Conservation (phyloP, 768 basidiomycete genomes). For the Boletus rubescentipes region DNA sequence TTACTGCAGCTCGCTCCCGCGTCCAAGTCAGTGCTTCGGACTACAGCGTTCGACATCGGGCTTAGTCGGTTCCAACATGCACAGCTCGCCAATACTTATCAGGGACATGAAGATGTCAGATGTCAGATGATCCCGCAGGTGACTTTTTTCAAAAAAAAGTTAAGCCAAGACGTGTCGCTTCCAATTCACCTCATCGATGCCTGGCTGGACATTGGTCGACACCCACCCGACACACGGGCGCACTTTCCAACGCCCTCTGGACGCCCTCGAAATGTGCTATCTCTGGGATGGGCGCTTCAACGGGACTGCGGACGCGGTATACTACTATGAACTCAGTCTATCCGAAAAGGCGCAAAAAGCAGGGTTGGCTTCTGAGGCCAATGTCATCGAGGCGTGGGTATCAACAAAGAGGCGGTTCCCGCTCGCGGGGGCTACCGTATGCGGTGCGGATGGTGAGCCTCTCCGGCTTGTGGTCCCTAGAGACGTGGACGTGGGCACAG, state of each 20-base stretch:
- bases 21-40: too few relatives aligned
- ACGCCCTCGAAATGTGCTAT: constrained; percentile 40
- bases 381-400: constrained; percentile 44
- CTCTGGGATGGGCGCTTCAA: constrained; percentile 42
- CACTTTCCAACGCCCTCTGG: constrained; percentile 37
- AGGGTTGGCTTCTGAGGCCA: constrained; percentile 30
- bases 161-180: neutral
- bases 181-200: constrained; percentile 1
- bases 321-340: constrained; percentile 25
- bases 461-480: neutral
- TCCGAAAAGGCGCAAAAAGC: constrained; percentile 29
- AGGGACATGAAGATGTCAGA: too few relatives aligned
- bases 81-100: neutral
- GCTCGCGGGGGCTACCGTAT: constrained; percentile 44
- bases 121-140: too few relatives aligned
- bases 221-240: constrained; percentile 5
- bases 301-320: constrained; percentile 45
- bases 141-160: too few relatives aligned
- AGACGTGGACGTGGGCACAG: neutral
- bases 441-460: constrained; percentile 11
- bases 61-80: neutral
- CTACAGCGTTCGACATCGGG: too few relatives aligned
- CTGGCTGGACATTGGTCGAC: constrained; percentile 8
- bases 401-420: constrained; percentile 50
- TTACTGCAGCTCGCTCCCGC: too few relatives aligned